Percentiles rank a stretch among this genome's conserved stretches.
Conservation (phyloP, 2,329 filamentous ascomycete species). For the Colletotrichum sp. region DNA sequence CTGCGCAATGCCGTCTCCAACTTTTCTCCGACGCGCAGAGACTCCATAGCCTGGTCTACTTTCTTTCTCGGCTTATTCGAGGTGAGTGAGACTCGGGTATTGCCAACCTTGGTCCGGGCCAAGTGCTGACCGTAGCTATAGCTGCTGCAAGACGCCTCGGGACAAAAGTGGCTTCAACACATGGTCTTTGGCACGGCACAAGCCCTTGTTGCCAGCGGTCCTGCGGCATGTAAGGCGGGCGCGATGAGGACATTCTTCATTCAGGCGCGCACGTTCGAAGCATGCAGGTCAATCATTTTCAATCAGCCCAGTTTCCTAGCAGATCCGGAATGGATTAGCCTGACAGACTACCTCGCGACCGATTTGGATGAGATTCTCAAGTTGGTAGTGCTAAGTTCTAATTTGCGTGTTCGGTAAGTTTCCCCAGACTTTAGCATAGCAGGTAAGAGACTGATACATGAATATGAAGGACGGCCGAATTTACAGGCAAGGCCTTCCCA, state of each 20-base stretch:
- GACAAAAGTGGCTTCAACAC: conserved; percentile 37
- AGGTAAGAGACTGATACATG: neutral
- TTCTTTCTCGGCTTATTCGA: conserved; percentile 38
- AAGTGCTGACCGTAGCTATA: conserved; percentile 8
- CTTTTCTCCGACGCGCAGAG: neutral
- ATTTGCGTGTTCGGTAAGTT: conserved; percentile 33
- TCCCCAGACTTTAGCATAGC: neutral
- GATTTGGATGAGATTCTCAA: conserved; percentile 31
- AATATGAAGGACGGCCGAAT: neutral
- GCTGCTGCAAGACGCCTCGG: conserved; percentile 36
- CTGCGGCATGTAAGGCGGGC: conserved; percentile 25
- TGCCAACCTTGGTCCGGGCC: neutral
- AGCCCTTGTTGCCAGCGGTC: conserved; percentile 33
- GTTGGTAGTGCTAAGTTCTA: conserved; percentile 34
- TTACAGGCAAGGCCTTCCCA: neutral
- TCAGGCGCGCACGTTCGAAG: conserved; percentile 34
- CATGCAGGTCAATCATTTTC: conserved; percentile 34
- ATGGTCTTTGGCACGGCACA: conserved; percentile 37
- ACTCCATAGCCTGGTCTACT: conserved; percentile 34
- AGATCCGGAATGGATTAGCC: conserved; percentile 23
- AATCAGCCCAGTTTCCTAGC: conserved; percentile 32
- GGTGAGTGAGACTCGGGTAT: conserved; percentile 18
- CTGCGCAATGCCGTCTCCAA: conserved; percentile 23
- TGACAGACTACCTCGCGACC: neutral
- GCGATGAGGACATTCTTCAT: conserved; percentile 29